Base-by-base conservation (phyloP, 169 alveolate genomes). In the Plasmodium gonderi region DNA sequence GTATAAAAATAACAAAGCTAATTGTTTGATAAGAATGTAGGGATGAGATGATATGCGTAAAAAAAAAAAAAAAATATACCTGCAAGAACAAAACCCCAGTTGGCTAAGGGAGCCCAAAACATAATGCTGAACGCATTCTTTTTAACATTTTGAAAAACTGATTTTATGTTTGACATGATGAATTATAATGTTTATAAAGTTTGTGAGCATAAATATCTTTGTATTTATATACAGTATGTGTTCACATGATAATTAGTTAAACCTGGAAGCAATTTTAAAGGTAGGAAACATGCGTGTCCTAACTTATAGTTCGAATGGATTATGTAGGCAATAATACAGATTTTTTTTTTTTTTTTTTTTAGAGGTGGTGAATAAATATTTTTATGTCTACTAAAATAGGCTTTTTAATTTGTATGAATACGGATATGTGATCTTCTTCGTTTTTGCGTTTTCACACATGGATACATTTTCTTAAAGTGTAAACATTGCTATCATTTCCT, bases 71-170 rank as follows among this genome's bases (percentile, higher is more conserved):
- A 74, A 49, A 94, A 54, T 33, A 96, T 95, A 69, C 97, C 99
- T 1, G 98, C 99, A 45, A 97, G 38, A 5, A 98, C 99, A 82
- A 98, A 97, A n/a, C 99, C 99, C 99, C 99, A 98, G 91, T 98
- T 98, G 7, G 98, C 98, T 12, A 97, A 96, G 5, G 99, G 99
- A 0, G 99, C 99, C 99, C 99, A 98, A 89, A 98, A 98, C 93
- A 98, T 99, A 47, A 99, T 92, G 45, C 95, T 89, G 14, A 81
- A 81, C 9, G 54, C 80, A 36, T 81, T 81, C 31, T 31, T 38
- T 42, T 68, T 81, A n/a, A 65, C 81, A 67, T 68, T 81, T n/a
- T 81, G 26, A 81, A 26, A 81, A 81, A 81, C 9, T 42, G 54
- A 65, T 72, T 42, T 69, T 6, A 72, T 3, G 29, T 81, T 44